These are phyloP conservation scores for Trametes pubescens DNA, from an alignment of 1,284 basidiomycete species.

Conservation along the genomic window DNA sequence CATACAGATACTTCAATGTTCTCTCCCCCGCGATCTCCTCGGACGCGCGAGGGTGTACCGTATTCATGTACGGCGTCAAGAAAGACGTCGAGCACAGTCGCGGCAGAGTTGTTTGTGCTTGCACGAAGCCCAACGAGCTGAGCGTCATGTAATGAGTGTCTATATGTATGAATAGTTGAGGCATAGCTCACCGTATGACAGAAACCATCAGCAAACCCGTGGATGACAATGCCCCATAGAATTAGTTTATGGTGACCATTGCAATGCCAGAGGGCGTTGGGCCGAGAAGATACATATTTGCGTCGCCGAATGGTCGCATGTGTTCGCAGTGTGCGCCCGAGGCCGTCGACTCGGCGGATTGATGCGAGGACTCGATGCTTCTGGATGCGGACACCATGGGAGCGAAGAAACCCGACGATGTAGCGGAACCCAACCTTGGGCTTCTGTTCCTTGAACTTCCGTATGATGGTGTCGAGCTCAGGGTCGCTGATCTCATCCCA, in stretches of 20 bases:
- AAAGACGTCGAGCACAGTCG: background rate
- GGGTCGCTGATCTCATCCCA: too few species aligned
- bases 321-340: background rate
- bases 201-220: slow-evolving; percentile 56
- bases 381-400: too few species aligned
- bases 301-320: slow-evolving; percentile 33
- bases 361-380: too few species aligned
- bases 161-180: background rate
- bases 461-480: too few species aligned
- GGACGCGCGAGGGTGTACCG: slow-evolving; percentile 20
- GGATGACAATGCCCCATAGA: slow-evolving; percentile 57
- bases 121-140: background rate
- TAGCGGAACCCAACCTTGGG: too few species aligned
- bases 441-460: too few species aligned
- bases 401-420: too few species aligned
- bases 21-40: slow-evolving; percentile 42
- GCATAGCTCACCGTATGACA: slow-evolving; percentile 23
- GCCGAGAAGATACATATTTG: slow-evolving; percentile 44
- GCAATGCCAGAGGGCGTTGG: slow-evolving; percentile 56
- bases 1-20: slow-evolving; percentile 39
- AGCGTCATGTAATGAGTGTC: too few species aligned
- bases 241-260: slow-evolving; percentile 62
- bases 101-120: background rate
- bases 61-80: background rate
- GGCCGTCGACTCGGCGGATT: too few species aligned